Conservation (phyloP, 257 asterid species). For the Perilla frutescens region DNA sequence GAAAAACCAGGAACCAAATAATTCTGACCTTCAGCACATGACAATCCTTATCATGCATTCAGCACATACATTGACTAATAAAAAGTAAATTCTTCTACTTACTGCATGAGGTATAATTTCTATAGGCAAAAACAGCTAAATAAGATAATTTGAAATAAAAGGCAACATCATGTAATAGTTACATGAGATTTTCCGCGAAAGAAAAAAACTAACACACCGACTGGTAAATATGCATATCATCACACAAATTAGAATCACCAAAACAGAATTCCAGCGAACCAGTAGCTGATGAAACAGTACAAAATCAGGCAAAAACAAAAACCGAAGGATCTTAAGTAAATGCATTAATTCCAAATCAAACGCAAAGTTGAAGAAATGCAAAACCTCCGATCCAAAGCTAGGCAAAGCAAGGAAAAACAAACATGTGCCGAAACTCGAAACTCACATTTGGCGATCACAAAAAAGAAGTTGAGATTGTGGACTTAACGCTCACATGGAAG, state of each 20-base stretch:
- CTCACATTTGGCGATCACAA: constrained; percentile 14
- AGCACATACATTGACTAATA: neutral
- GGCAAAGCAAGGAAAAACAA: neutral
- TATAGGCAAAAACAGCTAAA: neutral
- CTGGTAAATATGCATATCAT: neutral
- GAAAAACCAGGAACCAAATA: neutral
- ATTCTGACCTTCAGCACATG: constrained; percentile 3
- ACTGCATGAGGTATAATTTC: neutral
- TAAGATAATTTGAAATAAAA: neutral
- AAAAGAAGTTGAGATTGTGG: neutral
- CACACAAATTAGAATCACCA: neutral
- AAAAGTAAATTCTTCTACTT: neutral
- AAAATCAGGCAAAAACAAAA: neutral
- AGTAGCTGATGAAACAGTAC: constrained; percentile 27
- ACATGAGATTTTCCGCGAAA: neutral
- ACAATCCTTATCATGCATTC: constrained; percentile 7
- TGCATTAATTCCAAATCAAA: constrained; percentile 29
- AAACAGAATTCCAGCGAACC: constrained; percentile 4
- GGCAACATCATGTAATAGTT: neutral
- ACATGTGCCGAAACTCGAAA: neutral
- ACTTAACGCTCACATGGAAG: constrained; percentile 4
- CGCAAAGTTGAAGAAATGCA: neutral
- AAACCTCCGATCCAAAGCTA: constrained; percentile 19
- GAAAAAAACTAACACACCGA: neutral
- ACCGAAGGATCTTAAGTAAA: constrained; percentile 13